Evolutionary conservation across 2,329 filamentous ascomycete genomes (phyloP).

Genomic region (Periconia digitata): DNA sequence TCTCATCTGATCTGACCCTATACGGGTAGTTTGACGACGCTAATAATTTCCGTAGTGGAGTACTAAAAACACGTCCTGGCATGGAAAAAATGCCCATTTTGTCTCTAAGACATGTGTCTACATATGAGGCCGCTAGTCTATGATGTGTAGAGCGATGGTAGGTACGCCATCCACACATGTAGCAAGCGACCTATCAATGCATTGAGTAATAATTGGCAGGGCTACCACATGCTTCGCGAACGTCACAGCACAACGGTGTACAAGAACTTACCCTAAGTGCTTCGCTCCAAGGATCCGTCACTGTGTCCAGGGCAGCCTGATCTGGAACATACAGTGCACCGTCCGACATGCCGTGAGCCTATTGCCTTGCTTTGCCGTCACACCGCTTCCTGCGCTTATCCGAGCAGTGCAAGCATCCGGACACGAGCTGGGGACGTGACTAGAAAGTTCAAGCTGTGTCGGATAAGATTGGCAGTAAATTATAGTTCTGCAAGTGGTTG

Average conservation of each 20-base stretch:
- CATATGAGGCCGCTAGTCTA: no score
- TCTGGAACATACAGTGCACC: conserved; percentile 31
- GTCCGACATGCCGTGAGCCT: conserved; percentile 22
- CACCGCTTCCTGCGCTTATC: not conserved
- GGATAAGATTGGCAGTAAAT: not conserved
- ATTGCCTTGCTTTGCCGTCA: not conserved
- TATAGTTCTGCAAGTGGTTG: not conserved
- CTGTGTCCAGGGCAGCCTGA: conserved; percentile 25
- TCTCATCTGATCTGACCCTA: not conserved
- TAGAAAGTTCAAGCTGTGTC: not conserved
- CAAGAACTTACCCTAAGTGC: conserved; percentile 32
- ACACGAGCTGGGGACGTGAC: not conserved
- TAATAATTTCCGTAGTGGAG: no score
- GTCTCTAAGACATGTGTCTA: no score
- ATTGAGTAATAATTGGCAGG: not conserved
- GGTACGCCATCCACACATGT: not conserved
- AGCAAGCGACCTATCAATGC: not conserved
- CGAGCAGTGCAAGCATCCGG: not conserved
- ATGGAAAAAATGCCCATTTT: no score
- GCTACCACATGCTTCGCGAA: not conserved
- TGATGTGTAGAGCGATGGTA: not conserved
- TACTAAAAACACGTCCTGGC: no score
- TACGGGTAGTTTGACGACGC: not conserved
- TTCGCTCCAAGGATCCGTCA: conserved; percentile 34
- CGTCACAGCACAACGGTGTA: not conserved